phyloP scores from a whole-genome alignment of 148 eudicot species.

The Diospyros kaki region DNA sequence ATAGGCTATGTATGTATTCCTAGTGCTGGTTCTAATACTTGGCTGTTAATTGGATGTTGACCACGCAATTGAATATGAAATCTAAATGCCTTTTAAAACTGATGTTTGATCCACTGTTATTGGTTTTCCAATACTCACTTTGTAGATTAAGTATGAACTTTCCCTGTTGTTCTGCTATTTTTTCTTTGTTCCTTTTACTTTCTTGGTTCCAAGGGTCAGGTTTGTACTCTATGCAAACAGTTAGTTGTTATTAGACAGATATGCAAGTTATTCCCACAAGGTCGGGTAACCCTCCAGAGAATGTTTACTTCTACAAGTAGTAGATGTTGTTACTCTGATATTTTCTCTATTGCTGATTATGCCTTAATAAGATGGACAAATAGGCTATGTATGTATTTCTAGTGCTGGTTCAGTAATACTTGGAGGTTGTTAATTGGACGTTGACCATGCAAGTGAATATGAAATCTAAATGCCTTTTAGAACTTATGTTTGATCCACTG shows the following conservation, averaged over 20 bases:
- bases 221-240: slow-evolving; percentile 89
- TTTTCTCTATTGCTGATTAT: background rate
- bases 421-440: background rate
- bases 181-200: too few relatives aligned
- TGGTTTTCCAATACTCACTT: background rate
- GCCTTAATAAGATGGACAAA: background rate
- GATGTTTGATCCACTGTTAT: background rate
- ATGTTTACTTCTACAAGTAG: background rate
- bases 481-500: background rate
- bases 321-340: slow-evolving; percentile 2
- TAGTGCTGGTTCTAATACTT: background rate
- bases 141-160: background rate
- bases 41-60: background rate
- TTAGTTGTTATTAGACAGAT: slow-evolving; percentile 81
- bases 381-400: background rate
- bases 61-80: background rate
- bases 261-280: slow-evolving; percentile 92
- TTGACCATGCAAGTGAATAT: background rate
- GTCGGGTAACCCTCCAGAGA: slow-evolving; percentile 49
- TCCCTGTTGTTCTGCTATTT: background rate
- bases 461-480: background rate
- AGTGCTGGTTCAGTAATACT: background rate
- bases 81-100: background rate
- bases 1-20: background rate
- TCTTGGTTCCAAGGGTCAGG: slow-evolving; percentile 30